Base-by-base conservation (phyloP, 2,329 filamentous ascomycete genomes). In the Trichophyton simii region DNA sequence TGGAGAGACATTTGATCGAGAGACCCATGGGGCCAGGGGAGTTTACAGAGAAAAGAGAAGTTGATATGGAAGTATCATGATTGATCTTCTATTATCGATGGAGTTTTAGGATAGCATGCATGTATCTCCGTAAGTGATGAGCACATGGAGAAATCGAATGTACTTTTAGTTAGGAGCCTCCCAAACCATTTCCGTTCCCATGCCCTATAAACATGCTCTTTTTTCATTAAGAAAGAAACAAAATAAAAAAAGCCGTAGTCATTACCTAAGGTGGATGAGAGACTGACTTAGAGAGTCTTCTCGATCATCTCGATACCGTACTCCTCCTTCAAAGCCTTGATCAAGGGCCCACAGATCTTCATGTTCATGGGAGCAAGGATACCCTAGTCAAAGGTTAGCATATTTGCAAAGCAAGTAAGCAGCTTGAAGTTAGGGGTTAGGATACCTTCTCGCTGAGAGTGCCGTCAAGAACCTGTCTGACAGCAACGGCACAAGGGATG, bases 291-390 rank as follows among this genome's bases (percentile, higher is more conserved):
- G 62, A 77, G 62, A 65, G 75, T 78, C 82, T 89, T 87, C 80
- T 90, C 87, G 67, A 81, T 82, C 77, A 88, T 81, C 73, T 81
- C 81, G 68, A 90, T 89, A 48, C 84, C 86, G 67, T 90, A 88
- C 70, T 89, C 83, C 73, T 88, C 84, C 80, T 87, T 85, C 63
- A 95, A 80, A 72, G 88, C 87, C 77, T 87, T 83, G 76, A 91
- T 86, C 68, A 95, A 76, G 42, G 88, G 87, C 69, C 82, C 80
- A 70, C 84, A 87, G 71, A 92, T 83, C 70, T 87, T 83, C 63
- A 81, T 79, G 68, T 78, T 85, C 82, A 92, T 88, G 15, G 89
- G 89, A 28, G 89, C 90, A 63, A 95, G 75, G 59, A 94, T 79
- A 72, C 87, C 87, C 77, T 72, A 59, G 54, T 34, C 59, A 1